Base-by-base conservation (phyloP, 768 basidiomycete genomes). In the Melanogaster broomeanus region DNA sequence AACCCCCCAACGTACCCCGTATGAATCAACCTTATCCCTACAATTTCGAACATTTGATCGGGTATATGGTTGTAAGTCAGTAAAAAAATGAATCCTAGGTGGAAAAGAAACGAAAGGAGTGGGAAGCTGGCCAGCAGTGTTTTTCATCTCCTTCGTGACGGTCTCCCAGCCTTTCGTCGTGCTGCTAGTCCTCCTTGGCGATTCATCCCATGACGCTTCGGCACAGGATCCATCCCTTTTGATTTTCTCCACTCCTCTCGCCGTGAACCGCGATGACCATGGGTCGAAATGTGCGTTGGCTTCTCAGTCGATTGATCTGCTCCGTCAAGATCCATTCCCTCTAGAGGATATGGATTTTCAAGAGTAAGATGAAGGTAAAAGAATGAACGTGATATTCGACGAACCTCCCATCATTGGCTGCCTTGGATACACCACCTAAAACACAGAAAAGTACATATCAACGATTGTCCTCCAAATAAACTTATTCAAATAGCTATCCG, bases 181-280 rank as follows among this genome's bases (percentile, higher is more conserved):
- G 78, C 85, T 35, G 80, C 81, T 15, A 81, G 49, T 12, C 71
- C 72, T 28, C 87, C 88, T 63, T 90, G 86, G 33, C 84, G 77
- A 61, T 88, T 90, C 77, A 85, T 78, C 30, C 79, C 81, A 35
- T 66, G 73, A 9, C 76, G 65, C 53, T 74, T 75, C 8, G 80
- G 75, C 57, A 79, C 66, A 22, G 83, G 70, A 8, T 73, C 62
- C 68, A 90, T 62, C 27, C 93, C 93, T 65, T 93, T 95, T 21
- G 91, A 86, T 49, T 72, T 72, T 64, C 91, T 75, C 93, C 93
- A 95, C 57, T 83, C 77, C 65, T 93, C 92, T 56, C 89, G 77
- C 53, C 93, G 75, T 42, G 89, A 88, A 44, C 77, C 74, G 28
- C 91, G 82, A 3, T 85, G 80, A 12, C 92, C 93, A 60, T 93